These are phyloP conservation scores for Ascosphaera aggregata DNA, from an alignment of 2,329 filamentous ascomycete species.

Conservation along the genomic window DNA sequence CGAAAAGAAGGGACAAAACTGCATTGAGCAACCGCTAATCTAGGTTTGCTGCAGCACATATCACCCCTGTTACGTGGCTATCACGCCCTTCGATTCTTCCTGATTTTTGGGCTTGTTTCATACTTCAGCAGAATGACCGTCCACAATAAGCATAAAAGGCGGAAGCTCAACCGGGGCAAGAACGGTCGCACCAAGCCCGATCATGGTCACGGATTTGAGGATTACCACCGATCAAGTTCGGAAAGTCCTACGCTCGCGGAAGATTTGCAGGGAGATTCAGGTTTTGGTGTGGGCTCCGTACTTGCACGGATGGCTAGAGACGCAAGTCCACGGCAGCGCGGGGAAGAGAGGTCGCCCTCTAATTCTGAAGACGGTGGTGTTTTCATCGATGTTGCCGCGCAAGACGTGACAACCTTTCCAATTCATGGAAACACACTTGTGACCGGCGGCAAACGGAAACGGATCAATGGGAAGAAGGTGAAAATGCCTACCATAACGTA, in stretches of 20 bases:
- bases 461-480: slow-evolving; percentile 18
- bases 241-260: background rate
- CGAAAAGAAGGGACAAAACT: too few relatives aligned
- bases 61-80: too few relatives aligned
- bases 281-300: background rate
- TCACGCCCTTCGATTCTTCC: too few relatives aligned
- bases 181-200: background rate
- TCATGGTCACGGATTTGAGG: background rate
- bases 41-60: too few relatives aligned
- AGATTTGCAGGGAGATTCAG: background rate
- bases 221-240: background rate
- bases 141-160: background rate
- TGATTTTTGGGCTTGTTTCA: too few relatives aligned
- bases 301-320: background rate
- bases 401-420: background rate
- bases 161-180: background rate
- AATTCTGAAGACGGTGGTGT: background rate
- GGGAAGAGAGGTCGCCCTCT: background rate
- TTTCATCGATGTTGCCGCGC: background rate
- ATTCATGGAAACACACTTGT: background rate
- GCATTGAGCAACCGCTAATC: too few relatives aligned
- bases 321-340: background rate
- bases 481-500: slow-evolving; percentile 32
- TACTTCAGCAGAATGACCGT: too few relatives aligned
- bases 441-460: slow-evolving; percentile 9